Evolutionary conservation across 345 rosid genomes (phyloP), one percentile per base, ranked within the genome.

Genomic region (Syzygium grande): DNA sequence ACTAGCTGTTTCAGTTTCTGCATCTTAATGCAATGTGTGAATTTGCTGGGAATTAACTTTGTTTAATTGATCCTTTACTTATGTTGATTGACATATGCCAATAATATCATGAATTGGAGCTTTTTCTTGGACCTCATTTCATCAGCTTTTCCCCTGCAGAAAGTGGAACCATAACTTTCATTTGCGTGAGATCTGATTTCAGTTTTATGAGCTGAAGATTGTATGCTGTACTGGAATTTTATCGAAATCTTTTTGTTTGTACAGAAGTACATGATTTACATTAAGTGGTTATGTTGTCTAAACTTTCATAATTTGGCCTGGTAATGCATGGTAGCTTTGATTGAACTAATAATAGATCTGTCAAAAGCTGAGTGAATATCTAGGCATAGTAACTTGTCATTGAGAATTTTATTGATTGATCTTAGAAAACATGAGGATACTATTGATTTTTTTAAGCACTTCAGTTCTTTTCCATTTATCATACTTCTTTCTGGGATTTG

Each of bases 401-500:
- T 73, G 80, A 73, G 80, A 73, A 73, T 73, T 73, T 73, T 73
- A 34, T 73, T 5, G 23, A 73, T 34, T 34, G 80, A 38, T 73
- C 80, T 73, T 73, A 58, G 78, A 85, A 54, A 59, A 21, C 51
- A 11, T 3, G 63, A 41, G 52, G 27, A 27, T 43, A 22, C 29
- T 38, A 59, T 5, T 17, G 19, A 55, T 30, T 43, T 34, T 34
- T 30, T 19, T 38, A 59, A 55, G 68, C 87, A 41, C 53, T 38
- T 49, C 7, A 27, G 27, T n/a, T 80, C 78, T n/a, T 78, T 55
- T 58, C 14, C 17, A 41, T 41, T 23, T 51, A 78, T 68, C 86
- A 41, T n/a, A 34, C 87, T 87, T 87, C 84, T 84, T 46, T 87
- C 73, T 90, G 73, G 87, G 89, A 21, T 86, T 41, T 90, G 52